Evolutionary conservation across 2,329 filamentous ascomycete species (phyloP), one percentile per base, ranked within the genome.

Genomic region (Rutstroemia sp.): DNA sequence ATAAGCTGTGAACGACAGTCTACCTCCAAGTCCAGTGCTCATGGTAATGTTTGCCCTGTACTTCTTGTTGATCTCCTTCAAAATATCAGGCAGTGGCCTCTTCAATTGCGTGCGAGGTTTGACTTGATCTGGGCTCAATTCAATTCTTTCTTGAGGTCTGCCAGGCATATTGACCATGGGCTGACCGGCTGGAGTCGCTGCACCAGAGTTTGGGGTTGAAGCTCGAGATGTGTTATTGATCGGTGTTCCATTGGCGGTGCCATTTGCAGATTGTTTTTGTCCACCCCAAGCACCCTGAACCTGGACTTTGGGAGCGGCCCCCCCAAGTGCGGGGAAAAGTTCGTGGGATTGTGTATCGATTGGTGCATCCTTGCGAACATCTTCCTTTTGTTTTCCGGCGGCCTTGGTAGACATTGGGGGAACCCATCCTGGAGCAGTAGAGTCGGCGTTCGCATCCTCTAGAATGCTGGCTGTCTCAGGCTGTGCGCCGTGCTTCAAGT

Each of bases 31-130:
- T n/a, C 85, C 83, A 58, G 82, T 81, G 57, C 82, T 82, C 78
- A 92, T 86, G 64, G 87, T 86, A 63, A 99, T 83, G 64, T 84
- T 89, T 57, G 92, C 91, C 70, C 92, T 91, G 59, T 89, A 95
- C 69, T 87, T 89, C 73, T 87, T 89, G 75, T 95, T 96, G 73
- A 97, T 89, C 63, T 96, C 91, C 70, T 89, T 88, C 68, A 96
- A 77, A 62, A 94, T 86, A 63, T 97, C 92, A 34, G 83, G 77
- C 51, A 96, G 78, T 7, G 92, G 89, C 64, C 89, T 89, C 78
- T 88, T 95, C 67, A 96, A 76, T 70, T 95, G 85, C 58, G 76
- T 77, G 45, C 87, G 83, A 17, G 89, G 86, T 48, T 89, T 80
- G 69, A 97, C 82, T 69, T 94, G 61, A 8, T 62, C 86, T 47